Conservation (phyloP, 805 yeast species). For the Metschnikowia sp. region DNA sequence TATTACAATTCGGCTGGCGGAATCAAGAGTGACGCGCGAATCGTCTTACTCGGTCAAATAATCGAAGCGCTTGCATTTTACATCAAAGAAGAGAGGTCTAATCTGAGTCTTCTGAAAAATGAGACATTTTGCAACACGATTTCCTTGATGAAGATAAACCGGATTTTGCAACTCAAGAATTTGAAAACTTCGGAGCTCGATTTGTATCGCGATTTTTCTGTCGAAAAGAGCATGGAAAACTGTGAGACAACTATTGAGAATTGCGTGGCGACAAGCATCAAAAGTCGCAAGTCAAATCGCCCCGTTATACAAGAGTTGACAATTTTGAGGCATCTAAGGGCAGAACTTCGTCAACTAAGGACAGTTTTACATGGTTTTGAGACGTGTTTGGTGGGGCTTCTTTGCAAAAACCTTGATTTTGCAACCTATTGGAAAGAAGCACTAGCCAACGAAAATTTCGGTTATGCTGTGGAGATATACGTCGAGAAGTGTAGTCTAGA, state of each 20-base stretch:
- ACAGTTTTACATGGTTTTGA: not conserved
- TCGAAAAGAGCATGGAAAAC: not conserved
- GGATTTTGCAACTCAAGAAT: slow-evolving; percentile 8
- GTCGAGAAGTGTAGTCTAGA: slow-evolving; percentile 8
- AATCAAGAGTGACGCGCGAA: not conserved
- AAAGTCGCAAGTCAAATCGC: not conserved
- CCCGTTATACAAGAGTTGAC: not conserved
- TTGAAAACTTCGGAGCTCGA: slow-evolving; percentile 2
- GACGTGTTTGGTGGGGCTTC: not conserved
- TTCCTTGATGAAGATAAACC: slow-evolving; percentile 11
- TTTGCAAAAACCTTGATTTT: not conserved
- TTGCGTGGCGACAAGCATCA: not conserved
- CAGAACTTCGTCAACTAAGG: not conserved
- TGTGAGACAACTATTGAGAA: not conserved
- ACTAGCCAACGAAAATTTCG: slow-evolving; percentile 3
- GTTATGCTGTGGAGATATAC: slow-evolving; percentile 10
- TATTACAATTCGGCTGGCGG: not conserved
- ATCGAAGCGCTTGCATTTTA: slow-evolving; percentile 3
- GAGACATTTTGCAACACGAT: slow-evolving; percentile 10
- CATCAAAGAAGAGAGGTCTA: slow-evolving; percentile 1
- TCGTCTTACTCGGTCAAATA: slow-evolving; percentile 2
- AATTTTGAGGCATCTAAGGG: not conserved
- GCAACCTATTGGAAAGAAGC: slow-evolving; percentile 3
- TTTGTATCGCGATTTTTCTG: slow-evolving; percentile 5
- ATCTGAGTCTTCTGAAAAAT: slow-evolving; percentile 2